Conservation (phyloP, 2,329 filamentous ascomycete species). For the Monilinia fructigena region DNA sequence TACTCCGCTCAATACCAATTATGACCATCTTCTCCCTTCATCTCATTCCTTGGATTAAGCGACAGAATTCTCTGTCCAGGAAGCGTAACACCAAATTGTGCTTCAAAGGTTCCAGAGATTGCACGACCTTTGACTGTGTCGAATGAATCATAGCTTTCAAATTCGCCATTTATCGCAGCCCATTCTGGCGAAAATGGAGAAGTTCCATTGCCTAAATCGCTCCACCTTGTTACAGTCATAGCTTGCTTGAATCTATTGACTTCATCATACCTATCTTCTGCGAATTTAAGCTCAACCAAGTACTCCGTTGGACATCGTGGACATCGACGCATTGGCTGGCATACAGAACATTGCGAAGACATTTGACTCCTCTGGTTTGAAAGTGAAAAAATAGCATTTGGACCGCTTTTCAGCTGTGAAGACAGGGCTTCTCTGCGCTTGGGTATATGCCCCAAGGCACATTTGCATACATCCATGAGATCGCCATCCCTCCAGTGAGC, state of each 20-base stretch:
- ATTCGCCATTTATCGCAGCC: conserved; percentile 52
- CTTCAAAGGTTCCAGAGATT: conserved; percentile 59
- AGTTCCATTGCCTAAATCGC: conserved; percentile 56
- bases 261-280: conserved; percentile 52
- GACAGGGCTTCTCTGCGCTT: conserved; percentile 42
- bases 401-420: conserved; percentile 38
- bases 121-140: conserved; percentile 51
- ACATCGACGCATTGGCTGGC: conserved; percentile 59
- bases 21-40: conserved; percentile 53
- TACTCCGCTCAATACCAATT: conserved; percentile 53
- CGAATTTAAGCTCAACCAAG: conserved; percentile 57
- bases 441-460: conserved; percentile 58
- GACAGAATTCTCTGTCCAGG: conserved; percentile 58
- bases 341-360: conserved; percentile 52
- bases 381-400: conserved; percentile 25
- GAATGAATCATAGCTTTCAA: conserved; percentile 53
- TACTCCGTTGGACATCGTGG: conserved; percentile 63
- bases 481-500: conserved; percentile 62
- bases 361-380: conserved; percentile 44
- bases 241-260: conserved; percentile 55
- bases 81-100: conserved; percentile 51
- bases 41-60: conserved; percentile 56
- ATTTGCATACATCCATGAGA: conserved; percentile 60
- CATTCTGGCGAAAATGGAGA: conserved; percentile 53
- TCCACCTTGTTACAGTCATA: conserved; percentile 61